Conservation (phyloP, 306 rosid species). For the Styphnolobium japonicum region DNA sequence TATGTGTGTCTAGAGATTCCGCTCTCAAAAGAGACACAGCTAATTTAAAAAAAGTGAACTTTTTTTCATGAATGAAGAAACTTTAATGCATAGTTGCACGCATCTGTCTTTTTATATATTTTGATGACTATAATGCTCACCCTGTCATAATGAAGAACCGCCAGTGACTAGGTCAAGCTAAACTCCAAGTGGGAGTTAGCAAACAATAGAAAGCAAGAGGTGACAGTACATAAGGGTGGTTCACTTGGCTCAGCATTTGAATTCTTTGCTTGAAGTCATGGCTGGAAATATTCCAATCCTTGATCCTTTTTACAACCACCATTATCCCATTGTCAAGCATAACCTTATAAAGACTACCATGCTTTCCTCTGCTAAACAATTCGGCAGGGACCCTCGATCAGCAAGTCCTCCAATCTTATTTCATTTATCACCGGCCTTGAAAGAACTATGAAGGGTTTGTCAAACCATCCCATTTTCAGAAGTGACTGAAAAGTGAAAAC, state of each 20-base stretch:
- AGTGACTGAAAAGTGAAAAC: constrained; percentile 30
- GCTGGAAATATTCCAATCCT: constrained; percentile 56
- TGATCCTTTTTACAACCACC: constrained; percentile 74
- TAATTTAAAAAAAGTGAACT: no score
- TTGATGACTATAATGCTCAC: no score
- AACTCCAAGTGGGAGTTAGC: no score
- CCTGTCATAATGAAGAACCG: no score
- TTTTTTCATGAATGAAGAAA: no score
- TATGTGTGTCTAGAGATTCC: no score
- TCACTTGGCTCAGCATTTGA: constrained; percentile 50
- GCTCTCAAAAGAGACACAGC: no score
- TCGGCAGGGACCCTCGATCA: constrained; percentile 85
- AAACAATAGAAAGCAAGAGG: constrained; percentile 73
- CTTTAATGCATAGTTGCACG: no score
- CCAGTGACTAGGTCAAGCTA: no score
- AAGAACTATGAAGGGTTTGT: constrained; percentile 59
- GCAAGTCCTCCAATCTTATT: constrained; percentile 65
- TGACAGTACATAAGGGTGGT: constrained; percentile 55
- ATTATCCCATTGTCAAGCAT: constrained; percentile 44
- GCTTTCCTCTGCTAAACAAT: constrained; percentile 76
- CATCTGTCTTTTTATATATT: no score
- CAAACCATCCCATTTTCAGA: constrained; percentile 59
- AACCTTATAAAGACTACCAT: constrained; percentile 82
- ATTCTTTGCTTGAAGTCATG: constrained; percentile 62
- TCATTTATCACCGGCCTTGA: constrained; percentile 48